Evolutionary conservation across 768 basidiomycete genomes (phyloP).

Genomic region (Lyophyllum atratum): DNA sequence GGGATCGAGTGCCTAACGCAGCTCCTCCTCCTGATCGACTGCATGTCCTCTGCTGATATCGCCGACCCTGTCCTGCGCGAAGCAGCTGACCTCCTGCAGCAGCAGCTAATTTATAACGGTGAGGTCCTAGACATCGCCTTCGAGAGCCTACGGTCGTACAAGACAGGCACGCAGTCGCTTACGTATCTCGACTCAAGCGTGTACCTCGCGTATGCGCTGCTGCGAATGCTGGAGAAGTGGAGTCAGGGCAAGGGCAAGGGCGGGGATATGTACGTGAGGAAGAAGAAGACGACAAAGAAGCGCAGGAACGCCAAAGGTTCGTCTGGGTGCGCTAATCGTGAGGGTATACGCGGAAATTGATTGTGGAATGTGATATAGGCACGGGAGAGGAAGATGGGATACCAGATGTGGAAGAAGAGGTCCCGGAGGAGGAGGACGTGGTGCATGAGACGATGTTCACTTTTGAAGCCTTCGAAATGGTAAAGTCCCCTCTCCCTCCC

Average conservation of each 20-base stretch:
- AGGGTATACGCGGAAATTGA: neutral
- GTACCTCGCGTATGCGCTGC: conserved; percentile 79
- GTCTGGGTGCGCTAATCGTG: too few species aligned
- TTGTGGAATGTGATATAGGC: conserved; percentile 10
- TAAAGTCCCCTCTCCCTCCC: conserved; percentile 38
- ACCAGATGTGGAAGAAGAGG: conserved; percentile 70
- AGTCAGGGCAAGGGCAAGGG: conserved; percentile 66
- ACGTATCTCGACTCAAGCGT: conserved; percentile 89
- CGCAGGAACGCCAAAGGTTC: conserved; percentile 50
- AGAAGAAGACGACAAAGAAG: conserved; percentile 59
- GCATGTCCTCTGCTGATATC: conserved; percentile 63
- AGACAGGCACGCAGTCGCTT: conserved; percentile 73
- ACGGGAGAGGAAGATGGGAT: conserved; percentile 59
- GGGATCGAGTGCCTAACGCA: conserved; percentile 94
- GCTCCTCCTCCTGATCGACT: conserved; percentile 84
- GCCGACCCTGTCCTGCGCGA: conserved; percentile 57
- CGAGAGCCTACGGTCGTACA: conserved; percentile 76
- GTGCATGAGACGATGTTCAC: conserved; percentile 87
- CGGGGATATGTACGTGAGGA: conserved; percentile 77
- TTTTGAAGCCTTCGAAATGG: conserved; percentile 89
- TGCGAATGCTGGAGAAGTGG: conserved; percentile 90
- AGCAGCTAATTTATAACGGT: conserved; percentile 93
- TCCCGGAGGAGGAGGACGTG: conserved; percentile 60
- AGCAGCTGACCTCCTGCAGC: conserved; percentile 78
- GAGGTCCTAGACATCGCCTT: conserved; percentile 90